Conservation (phyloP, 805 yeast species). For the Yarrowia bubula region DNA sequence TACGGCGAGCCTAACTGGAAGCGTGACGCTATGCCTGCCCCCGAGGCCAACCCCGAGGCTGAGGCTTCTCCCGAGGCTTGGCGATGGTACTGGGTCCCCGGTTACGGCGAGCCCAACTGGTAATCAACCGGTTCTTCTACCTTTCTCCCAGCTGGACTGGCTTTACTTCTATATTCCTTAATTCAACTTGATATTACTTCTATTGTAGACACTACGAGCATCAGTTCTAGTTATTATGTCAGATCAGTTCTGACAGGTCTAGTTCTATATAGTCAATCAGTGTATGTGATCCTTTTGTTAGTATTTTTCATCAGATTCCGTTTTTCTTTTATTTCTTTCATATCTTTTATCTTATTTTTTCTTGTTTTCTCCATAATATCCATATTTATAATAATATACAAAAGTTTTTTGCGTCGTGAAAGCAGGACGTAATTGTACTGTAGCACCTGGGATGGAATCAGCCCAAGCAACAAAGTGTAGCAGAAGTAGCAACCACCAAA, state of each 20-base stretch:
- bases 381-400: conserved; percentile 13
- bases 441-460: too few species aligned
- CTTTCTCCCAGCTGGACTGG: conserved; percentile 14
- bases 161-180: not conserved
- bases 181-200: not conserved
- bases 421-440: too few species aligned
- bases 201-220: too few species aligned
- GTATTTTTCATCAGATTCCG: not conserved
- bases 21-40: conserved; percentile 10
- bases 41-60: conserved; percentile 3
- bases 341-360: not conserved
- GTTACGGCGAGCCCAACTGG: conserved; percentile 20
- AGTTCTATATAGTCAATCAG: too few species aligned
- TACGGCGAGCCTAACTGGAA: conserved; percentile 21
- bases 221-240: too few species aligned
- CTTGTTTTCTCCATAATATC: not conserved
- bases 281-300: not conserved
- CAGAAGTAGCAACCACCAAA: too few species aligned
- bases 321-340: not conserved
- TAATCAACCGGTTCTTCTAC: not conserved
- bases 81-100: conserved; percentile 9
- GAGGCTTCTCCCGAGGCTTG: not conserved
- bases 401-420: not conserved
- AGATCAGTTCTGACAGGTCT: too few species aligned
- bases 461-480: too few species aligned